Conservation (phyloP, 192 early-diverging fungal species). For the Pilaira anomala region DNA sequence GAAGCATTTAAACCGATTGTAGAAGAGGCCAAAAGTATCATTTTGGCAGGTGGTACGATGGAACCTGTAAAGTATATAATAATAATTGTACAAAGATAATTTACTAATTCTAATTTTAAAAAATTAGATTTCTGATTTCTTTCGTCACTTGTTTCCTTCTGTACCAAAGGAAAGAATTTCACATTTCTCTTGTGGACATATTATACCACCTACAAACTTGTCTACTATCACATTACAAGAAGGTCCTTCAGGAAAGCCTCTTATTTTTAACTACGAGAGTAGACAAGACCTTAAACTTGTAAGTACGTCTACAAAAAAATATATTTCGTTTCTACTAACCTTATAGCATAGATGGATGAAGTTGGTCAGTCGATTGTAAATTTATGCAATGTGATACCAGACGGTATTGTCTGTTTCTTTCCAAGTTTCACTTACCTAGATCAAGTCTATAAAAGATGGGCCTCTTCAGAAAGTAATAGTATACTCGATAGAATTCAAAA, state of each 20-base stretch:
- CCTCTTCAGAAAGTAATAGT: constrained; percentile 23
- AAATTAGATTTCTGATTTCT: constrained; percentile 43
- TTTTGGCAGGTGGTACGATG: constrained; percentile 94
- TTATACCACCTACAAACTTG: constrained; percentile 77
- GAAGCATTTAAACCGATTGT: constrained; percentile 75
- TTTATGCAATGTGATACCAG: constrained; percentile 69
- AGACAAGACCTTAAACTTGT: constrained; percentile 49
- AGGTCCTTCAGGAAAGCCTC: constrained; percentile 58
- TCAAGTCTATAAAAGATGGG: constrained; percentile 55
- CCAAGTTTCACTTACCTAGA: constrained; percentile 78
- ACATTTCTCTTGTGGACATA: constrained; percentile 80
- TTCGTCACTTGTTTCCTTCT: constrained; percentile 52
- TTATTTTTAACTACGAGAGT: constrained; percentile 70
- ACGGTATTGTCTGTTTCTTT: constrained; percentile 89
- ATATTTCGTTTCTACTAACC: neutral
- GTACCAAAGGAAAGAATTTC: constrained; percentile 45
- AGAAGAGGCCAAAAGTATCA: constrained; percentile 72
- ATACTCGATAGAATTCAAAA: constrained; percentile 48
- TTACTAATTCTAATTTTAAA: neutral
- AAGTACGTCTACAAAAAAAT: neutral
- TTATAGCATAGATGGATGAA: constrained; percentile 55
- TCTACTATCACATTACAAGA: constrained; percentile 58
- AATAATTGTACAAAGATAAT: neutral
- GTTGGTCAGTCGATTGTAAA: constrained; percentile 68
- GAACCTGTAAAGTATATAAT: constrained; percentile 68